These are phyloP conservation scores for Ophioceras dolichostomum DNA, from an alignment of 2,329 filamentous ascomycete genomes.

Conservation along the genomic window DNA sequence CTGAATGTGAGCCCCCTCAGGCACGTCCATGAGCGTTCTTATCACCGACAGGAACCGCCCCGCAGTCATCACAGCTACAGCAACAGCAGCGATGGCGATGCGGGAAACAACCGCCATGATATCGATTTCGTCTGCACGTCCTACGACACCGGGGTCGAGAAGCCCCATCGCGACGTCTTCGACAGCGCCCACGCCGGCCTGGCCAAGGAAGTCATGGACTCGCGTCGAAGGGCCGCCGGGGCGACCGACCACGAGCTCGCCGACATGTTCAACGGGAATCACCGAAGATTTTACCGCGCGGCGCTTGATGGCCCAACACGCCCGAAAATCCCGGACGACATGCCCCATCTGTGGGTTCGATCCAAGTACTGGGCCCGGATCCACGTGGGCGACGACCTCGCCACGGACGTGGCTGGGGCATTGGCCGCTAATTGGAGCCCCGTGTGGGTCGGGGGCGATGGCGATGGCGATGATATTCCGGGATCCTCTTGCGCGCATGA, in stretches of 20 bases:
- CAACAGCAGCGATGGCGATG: not conserved
- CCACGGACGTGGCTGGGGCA: conserved; percentile 7
- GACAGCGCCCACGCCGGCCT: conserved; percentile 35
- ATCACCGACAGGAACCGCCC: not conserved
- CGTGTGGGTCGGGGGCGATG: conserved; percentile 1
- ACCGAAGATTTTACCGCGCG: too few species aligned
- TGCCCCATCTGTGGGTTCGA: too few species aligned
- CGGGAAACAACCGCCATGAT: conserved; percentile 8
- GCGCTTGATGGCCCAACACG: too few species aligned
- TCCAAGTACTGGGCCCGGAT: conserved; percentile 9
- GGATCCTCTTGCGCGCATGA: too few species aligned
- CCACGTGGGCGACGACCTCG: conserved; percentile 9
- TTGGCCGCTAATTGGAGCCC: conserved; percentile 7
- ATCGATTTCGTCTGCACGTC: conserved; percentile 49
- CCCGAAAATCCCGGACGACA: not conserved
- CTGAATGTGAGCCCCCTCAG: conserved; percentile 29
- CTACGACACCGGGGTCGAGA: conserved; percentile 49
- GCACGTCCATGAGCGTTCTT: conserved; percentile 4
- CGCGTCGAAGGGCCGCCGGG: not conserved
- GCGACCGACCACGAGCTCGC: not conserved
- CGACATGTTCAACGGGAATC: too few species aligned
- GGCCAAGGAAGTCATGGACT: conserved; percentile 4
- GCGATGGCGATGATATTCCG: too few species aligned
- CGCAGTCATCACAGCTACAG: not conserved
- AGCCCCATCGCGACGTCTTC: conserved; percentile 46